These are phyloP conservation scores for Calycina herbarum DNA, from an alignment of 2,329 filamentous ascomycete species.

Conservation along the genomic window DNA sequence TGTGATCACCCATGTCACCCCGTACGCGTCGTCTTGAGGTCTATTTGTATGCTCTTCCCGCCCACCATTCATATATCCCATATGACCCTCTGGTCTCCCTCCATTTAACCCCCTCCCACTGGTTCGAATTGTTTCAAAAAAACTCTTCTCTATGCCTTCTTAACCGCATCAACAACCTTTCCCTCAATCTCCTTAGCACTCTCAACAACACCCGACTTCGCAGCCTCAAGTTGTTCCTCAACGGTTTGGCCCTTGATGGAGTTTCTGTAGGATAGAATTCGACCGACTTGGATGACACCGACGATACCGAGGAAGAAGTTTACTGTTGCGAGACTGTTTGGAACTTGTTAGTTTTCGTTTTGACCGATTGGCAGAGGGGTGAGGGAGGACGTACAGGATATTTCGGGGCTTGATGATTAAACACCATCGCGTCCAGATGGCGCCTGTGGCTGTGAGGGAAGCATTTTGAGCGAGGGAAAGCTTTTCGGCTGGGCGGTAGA, in stretches of 20 bases:
- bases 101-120: too few relatives aligned
- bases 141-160: conserved; percentile 24
- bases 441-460: conserved; percentile 84
- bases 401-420: conserved; percentile 95
- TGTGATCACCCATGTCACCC: background rate
- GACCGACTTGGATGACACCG: conserved; percentile 76
- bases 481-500: conserved; percentile 86
- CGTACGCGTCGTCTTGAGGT: too few relatives aligned
- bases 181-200: conserved; percentile 35
- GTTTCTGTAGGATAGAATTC: conserved; percentile 69
- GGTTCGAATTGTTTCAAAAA: too few relatives aligned
- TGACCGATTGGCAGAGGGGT: background rate
- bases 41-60: too few relatives aligned
- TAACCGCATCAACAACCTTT: conserved; percentile 40
- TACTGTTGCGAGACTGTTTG: conserved; percentile 77
- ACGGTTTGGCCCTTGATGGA: conserved; percentile 53
- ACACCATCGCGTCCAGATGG: conserved; percentile 99
- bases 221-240: conserved; percentile 34
- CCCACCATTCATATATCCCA: too few relatives aligned
- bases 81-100: too few relatives aligned
- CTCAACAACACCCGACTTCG: conserved; percentile 28
- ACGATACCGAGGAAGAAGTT: conserved; percentile 97
- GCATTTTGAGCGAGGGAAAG: conserved; percentile 91
- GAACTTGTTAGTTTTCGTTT: background rate
- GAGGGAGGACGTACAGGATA: conserved; percentile 63